Conservation (phyloP, 805 yeast species). For the Ogataea sp. region DNA sequence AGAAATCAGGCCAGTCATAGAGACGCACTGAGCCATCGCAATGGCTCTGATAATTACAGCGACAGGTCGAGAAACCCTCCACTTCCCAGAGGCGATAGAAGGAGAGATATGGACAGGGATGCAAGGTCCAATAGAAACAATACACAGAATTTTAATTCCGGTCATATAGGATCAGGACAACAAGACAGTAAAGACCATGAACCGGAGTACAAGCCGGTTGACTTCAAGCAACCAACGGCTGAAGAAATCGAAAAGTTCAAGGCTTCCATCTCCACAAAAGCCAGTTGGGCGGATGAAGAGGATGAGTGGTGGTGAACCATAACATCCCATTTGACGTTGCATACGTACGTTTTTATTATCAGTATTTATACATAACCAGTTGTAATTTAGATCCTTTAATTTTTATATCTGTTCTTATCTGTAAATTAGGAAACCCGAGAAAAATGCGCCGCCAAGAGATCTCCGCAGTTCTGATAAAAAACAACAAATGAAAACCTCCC, state of each 20-base stretch:
- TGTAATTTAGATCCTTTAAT: too few species aligned
- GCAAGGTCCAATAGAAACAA: neutral
- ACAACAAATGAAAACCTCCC: too few species aligned
- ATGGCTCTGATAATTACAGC: neutral
- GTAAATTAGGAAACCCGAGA: too few species aligned
- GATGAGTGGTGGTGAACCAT: neutral
- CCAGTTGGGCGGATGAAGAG: conserved; percentile 1
- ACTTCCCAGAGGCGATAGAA: neutral
- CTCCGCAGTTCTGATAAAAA: too few species aligned
- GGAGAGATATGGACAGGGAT: neutral
- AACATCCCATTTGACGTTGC: neutral
- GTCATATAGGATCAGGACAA: neutral
- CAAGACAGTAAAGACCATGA: neutral
- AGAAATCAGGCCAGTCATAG: neutral
- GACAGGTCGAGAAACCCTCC: too few species aligned
- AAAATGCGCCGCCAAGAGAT: too few species aligned
- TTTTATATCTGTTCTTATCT: too few species aligned
- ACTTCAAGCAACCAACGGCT: neutral
- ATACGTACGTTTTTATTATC: neutral
- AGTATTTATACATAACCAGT: neutral
- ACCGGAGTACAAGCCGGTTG: neutral
- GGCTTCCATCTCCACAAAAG: neutral
- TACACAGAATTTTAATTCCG: neutral
- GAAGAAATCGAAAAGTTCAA: neutral
- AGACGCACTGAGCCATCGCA: neutral